phyloP scores from a whole-genome alignment of 139 green algal genomes.

The Chlorella sp. region DNA sequence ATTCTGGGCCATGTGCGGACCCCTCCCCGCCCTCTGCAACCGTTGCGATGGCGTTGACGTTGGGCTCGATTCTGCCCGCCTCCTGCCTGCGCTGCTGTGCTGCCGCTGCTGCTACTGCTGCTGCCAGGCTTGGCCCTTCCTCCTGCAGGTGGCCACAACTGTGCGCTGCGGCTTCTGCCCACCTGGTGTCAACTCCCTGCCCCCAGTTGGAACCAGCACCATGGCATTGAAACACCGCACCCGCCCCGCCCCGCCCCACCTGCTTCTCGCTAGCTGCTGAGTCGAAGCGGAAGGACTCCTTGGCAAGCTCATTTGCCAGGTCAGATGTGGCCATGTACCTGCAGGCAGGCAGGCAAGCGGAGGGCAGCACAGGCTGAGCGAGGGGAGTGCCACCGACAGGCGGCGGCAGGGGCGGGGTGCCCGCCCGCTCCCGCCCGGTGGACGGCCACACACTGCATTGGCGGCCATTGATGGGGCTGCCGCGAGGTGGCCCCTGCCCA shows the following conservation, averaged over 20 bases:
- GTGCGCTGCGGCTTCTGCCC: too few relatives aligned
- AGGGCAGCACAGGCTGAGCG: not conserved
- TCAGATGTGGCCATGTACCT: constrained; percentile 97
- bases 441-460: not conserved
- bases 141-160: too few relatives aligned
- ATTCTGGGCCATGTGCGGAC: too few relatives aligned
- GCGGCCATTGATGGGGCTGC: not conserved
- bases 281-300: constrained; percentile 74
- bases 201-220: too few relatives aligned
- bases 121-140: too few relatives aligned
- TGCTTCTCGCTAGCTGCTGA: constrained; percentile 73
- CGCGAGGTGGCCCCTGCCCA: too few relatives aligned
- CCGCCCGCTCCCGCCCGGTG: not conserved
- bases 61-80: too few relatives aligned
- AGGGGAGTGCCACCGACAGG: not conserved
- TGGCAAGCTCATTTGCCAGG: constrained; percentile 86
- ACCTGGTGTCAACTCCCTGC: too few relatives aligned
- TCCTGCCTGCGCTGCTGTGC: too few relatives aligned
- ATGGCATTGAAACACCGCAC: not conserved
- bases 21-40: too few relatives aligned
- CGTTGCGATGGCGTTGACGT: too few relatives aligned
- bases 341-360: not conserved
- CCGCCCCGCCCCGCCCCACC: not conserved
- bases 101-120: too few relatives aligned
- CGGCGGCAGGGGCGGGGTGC: not conserved